Evolutionary conservation across 2,329 filamentous ascomycete genomes (phyloP), one percentile per base, ranked within the genome.

Genomic region (Colletotrichum tofieldiae): DNA sequence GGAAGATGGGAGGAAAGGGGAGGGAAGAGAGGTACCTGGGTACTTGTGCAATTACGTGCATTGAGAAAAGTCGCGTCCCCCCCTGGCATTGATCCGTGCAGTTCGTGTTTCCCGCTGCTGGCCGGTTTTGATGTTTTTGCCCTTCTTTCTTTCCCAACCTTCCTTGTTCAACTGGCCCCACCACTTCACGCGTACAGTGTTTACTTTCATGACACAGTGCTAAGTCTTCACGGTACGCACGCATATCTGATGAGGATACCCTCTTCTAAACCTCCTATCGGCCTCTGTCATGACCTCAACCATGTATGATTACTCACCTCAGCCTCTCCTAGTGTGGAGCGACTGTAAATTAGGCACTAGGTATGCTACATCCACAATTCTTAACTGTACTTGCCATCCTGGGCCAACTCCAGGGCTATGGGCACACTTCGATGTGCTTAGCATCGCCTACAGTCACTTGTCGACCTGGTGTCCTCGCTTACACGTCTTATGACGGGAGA

Each of bases 151-250:
- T 43, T 43, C 49, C 37, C 61, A 41, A 64, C 61, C 55, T 56
- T 56, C 54, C 35, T 23, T 43, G 18, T 16, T 23, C 26, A n/a
- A n/a, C 16, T 4, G 39, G 61, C 49, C 8, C 49, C 26, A 64
- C 61, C 49, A 55, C 61, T 64, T 64, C 61, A 64, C 61, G 61
- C 61, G 61, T 64, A 64, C 61, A 64, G 61, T 64, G 49, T 45
- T 18, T 23, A 12, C 20, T 23, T 16, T 3, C 14, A 9, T 23
- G 6, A 4, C 35, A 64, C 61, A 54, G 49, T 55, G 18, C 11
- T 4, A 1, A 4, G 37, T 23, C 7, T n/a, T 26, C 43, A 45
- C 35, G 14, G 3, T 8, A 56, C 51, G 14, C 23, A 32, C 14
- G 3, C 16, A 11, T 52, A 37, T 37, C 7, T 3, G 8, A 35